These are phyloP conservation scores for Pleurostoma richardsiae DNA, from an alignment of 2,329 filamentous ascomycete species.

Conservation along the genomic window DNA sequence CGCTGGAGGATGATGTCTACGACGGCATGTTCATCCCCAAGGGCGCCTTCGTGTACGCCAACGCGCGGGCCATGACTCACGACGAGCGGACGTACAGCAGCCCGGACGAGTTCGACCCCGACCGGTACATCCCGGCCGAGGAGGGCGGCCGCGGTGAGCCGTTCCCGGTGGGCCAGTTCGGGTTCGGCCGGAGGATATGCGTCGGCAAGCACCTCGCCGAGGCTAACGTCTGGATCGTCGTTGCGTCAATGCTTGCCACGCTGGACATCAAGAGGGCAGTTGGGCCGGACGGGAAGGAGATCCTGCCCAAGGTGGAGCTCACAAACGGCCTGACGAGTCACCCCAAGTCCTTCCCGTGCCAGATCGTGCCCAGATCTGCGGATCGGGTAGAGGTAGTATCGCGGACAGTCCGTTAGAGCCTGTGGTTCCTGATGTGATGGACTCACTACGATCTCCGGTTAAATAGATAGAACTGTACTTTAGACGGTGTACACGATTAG, in stretches of 20 bases:
- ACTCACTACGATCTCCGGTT: too few species aligned
- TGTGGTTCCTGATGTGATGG: too few species aligned
- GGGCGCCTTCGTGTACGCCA: constrained; percentile 39
- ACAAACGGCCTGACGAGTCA: background rate
- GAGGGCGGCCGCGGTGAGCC: constrained; percentile 35
- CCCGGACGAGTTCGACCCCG: constrained; percentile 37
- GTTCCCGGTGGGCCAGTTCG: constrained; percentile 39
- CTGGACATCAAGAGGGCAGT: constrained; percentile 11
- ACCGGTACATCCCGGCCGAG: constrained; percentile 29
- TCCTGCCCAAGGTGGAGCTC: background rate
- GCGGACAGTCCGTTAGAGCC: too few species aligned
- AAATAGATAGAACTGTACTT: too few species aligned
- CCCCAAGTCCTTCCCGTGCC: background rate
- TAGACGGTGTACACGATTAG: too few species aligned
- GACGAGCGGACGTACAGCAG: constrained; percentile 31
- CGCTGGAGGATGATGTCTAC: constrained; percentile 49
- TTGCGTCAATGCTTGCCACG: constrained; percentile 31
- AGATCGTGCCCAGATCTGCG: background rate
- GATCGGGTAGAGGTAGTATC: too few species aligned
- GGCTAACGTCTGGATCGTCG: constrained; percentile 32
- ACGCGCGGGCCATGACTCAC: constrained; percentile 34
- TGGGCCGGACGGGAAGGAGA: background rate
- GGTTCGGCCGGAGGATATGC: constrained; percentile 46
- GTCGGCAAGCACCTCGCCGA: constrained; percentile 45
- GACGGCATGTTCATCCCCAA: constrained; percentile 50